A percentile compares a stretch with the other conserved stretches of the same genome.
These are phyloP conservation scores for Cladosporium sp. DNA, from an alignment of 2,329 filamentous ascomycete species.

Conservation along the genomic window DNA sequence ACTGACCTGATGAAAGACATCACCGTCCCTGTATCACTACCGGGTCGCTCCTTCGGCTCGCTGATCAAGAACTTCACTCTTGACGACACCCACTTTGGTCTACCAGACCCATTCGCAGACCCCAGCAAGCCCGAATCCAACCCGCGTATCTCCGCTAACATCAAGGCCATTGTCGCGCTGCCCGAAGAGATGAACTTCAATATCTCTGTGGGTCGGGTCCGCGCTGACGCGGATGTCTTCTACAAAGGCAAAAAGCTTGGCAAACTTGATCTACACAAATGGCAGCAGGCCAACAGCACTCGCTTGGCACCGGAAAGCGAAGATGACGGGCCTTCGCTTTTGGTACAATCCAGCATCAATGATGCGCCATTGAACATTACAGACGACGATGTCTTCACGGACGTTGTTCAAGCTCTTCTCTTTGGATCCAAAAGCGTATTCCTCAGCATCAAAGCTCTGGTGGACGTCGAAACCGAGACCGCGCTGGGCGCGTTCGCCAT, in stretches of 20 bases:
- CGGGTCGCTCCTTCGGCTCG: conserved; percentile 76
- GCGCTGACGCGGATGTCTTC: conserved; percentile 75
- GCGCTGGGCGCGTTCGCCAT: conserved; percentile 78
- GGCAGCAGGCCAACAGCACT: conserved; percentile 84
- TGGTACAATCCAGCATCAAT: conserved; percentile 73
- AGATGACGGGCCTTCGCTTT: conserved; percentile 62
- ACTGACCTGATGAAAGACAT: conserved; percentile 76
- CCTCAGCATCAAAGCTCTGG: conserved; percentile 73
- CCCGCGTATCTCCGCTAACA: conserved; percentile 78
- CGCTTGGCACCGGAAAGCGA: conserved; percentile 57
- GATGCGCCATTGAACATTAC: conserved; percentile 82
- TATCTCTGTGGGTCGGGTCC: conserved; percentile 73
- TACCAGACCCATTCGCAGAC: conserved; percentile 79
- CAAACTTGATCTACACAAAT: conserved; percentile 73
- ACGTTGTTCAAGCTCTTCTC: conserved; percentile 77
- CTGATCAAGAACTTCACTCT: conserved; percentile 87
- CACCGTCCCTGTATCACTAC: conserved; percentile 80
- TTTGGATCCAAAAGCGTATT: conserved; percentile 71
- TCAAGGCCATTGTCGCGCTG: conserved; percentile 74
- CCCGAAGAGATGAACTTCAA: conserved; percentile 86
- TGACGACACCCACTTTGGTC: conserved; percentile 77
- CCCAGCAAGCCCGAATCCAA: conserved; percentile 70
- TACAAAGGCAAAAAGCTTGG: conserved; percentile 79
- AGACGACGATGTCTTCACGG: conserved; percentile 73
- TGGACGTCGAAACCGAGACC: conserved; percentile 81